A percentile compares a stretch with the other conserved stretches of the same genome.
phyloP scores from a whole-genome alignment of 805 yeast species.

The Jamesozyma rosinii region DNA sequence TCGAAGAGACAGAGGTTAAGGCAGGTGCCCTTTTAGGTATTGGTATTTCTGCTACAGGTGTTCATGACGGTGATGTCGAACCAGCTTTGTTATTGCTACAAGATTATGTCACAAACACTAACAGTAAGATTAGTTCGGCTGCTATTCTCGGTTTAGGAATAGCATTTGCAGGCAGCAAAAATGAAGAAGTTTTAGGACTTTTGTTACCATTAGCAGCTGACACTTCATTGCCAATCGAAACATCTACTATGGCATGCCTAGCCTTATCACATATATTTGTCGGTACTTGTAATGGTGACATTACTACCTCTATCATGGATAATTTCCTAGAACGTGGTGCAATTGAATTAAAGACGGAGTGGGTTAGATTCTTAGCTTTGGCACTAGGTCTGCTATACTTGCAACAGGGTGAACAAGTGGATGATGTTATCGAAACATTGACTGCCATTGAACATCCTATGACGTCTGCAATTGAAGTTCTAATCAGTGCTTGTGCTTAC shows the following conservation, averaged over 20 bases:
- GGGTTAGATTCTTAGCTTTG: slow-evolving; percentile 82
- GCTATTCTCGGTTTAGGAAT: slow-evolving; percentile 88
- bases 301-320: slow-evolving; percentile 85
- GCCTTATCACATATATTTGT: slow-evolving; percentile 91
- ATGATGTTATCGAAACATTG: slow-evolving; percentile 87
- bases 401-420: slow-evolving; percentile 90
- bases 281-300: slow-evolving; percentile 91
- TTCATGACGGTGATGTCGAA: slow-evolving; percentile 84
- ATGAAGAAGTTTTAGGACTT: slow-evolving; percentile 70
- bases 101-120: slow-evolving; percentile 65
- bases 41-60: slow-evolving; percentile 85
- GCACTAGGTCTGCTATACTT: slow-evolving; percentile 86
- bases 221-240: slow-evolving; percentile 61
- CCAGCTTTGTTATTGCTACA: slow-evolving; percentile 80
- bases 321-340: slow-evolving; percentile 79
- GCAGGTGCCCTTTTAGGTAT: slow-evolving; percentile 96
- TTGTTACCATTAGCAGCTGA: slow-evolving; percentile 79
- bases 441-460: slow-evolving; percentile 94
- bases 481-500: slow-evolving; percentile 87
- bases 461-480: slow-evolving; percentile 76
- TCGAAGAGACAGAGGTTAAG: slow-evolving; percentile 76
- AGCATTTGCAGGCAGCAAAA: slow-evolving; percentile 89
- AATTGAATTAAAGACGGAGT: slow-evolving; percentile 68
- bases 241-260: slow-evolving; percentile 76
- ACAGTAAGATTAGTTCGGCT: slow-evolving; percentile 58